These are phyloP conservation scores for Gossypium lobatum DNA, from an alignment of 441 rosid species.

Conservation along the genomic window DNA sequence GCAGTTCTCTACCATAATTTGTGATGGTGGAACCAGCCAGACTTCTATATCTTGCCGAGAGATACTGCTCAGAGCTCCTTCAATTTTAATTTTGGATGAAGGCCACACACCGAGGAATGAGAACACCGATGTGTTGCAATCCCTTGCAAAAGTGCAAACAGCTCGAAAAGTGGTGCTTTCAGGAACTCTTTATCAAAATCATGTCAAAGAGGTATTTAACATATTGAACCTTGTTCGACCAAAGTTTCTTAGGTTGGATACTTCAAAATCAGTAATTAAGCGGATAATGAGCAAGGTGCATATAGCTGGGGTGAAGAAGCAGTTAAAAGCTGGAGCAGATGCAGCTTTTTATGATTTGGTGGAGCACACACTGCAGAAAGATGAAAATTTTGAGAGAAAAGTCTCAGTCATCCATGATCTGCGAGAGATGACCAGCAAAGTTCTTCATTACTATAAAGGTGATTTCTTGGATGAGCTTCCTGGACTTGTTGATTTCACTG, in stretches of 20 bases:
- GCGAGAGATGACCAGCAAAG: constrained; percentile 73
- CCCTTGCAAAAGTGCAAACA: constrained; percentile 73
- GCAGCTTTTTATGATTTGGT: constrained; percentile 58
- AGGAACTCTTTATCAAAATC: constrained; percentile 91
- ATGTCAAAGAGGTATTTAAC: constrained; percentile 84
- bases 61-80: constrained; percentile 60
- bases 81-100: constrained; percentile 82
- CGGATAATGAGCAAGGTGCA: constrained; percentile 60
- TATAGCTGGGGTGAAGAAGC: constrained; percentile 41
- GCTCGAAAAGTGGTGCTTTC: constrained; percentile 83
- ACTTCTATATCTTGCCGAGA: constrained; percentile 41
- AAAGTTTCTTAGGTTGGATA: constrained; percentile 54
- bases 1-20: constrained; percentile 67
- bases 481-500: constrained; percentile 80
- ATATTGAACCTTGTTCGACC: constrained; percentile 84
- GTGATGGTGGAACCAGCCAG: constrained; percentile 33
- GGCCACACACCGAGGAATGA: constrained; percentile 95
- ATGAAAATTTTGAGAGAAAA: constrained; percentile 48
- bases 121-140: constrained; percentile 61
- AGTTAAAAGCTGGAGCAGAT: constrained; percentile 30
- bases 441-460: constrained; percentile 86
- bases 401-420: constrained; percentile 56
- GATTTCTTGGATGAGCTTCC: constrained; percentile 92
- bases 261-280: constrained; percentile 38
- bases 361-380: constrained; percentile 65